Percentiles rank a stretch among this genome's conserved stretches.
Conservation (phyloP, 164 flowering plant genomes). For the Buxus sempervirens region DNA sequence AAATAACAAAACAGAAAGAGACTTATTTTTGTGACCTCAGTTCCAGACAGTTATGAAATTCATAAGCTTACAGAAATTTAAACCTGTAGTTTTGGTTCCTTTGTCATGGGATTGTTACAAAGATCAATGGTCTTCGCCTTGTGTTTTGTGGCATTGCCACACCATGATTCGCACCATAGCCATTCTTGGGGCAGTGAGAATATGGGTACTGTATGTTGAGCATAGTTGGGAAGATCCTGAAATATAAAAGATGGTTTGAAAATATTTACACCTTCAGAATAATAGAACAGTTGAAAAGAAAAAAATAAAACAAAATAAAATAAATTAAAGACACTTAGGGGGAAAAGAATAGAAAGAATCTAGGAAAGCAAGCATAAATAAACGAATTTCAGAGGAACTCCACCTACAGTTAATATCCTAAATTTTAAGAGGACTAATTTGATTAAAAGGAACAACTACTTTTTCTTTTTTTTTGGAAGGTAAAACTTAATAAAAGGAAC, state of each 20-base stretch:
- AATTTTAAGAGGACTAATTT: no score
- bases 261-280: not conserved
- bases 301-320: not conserved
- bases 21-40: not conserved
- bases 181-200: constrained; percentile 96
- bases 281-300: not conserved
- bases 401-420: no score
- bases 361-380: no score
- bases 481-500: no score
- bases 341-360: no score
- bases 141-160: constrained; percentile 85
- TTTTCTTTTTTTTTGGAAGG: no score
- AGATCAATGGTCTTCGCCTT: constrained; percentile 94
- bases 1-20: not conserved
- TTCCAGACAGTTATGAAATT: not conserved
- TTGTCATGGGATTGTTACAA: constrained; percentile 99
- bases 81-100: constrained; percentile 98
- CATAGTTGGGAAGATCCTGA: constrained; percentile 99
- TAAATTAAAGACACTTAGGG: not conserved
- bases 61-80: not conserved
- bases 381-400: no score
- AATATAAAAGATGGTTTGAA: constrained; percentile 6
- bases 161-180: constrained; percentile 99
- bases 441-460: no score
- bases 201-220: constrained; percentile 90